phyloP scores from a whole-genome alignment of 2,329 filamentous ascomycete genomes.

The Clarireedia monteithiana region DNA sequence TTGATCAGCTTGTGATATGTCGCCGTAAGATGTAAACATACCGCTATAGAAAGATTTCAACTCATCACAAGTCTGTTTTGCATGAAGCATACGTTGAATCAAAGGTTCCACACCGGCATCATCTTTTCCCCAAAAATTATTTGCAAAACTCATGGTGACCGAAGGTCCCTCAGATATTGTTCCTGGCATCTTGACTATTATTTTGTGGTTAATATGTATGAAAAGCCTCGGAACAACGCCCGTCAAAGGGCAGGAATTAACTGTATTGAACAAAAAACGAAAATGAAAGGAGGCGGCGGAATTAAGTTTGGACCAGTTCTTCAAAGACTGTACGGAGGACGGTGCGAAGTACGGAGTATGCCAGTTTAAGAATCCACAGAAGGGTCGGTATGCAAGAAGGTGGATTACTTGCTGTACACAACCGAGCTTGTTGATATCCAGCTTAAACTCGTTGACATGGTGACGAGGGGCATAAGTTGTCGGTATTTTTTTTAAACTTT shows the following conservation, averaged over 20 bases:
- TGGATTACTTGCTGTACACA: constrained; percentile 4
- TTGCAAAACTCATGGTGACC: constrained; percentile 55
- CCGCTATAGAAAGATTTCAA: constrained; percentile 82
- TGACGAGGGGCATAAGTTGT: no score
- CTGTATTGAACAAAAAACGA: not conserved
- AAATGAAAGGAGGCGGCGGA: not conserved
- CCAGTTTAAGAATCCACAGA: not conserved
- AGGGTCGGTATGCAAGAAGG: constrained; percentile 6
- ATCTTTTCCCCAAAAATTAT: constrained; percentile 99
- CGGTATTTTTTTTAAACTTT: no score
- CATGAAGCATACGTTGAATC: constrained; percentile 87
- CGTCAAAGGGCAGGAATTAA: constrained; percentile 4
- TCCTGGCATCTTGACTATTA: constrained; percentile 24
- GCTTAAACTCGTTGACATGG: no score
- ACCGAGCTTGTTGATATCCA: not conserved
- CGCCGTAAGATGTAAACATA: constrained; percentile 34
- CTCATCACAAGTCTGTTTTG: constrained; percentile 93
- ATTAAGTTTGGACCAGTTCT: not conserved
- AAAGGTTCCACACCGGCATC: constrained; percentile 91
- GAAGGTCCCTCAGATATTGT: constrained; percentile 30
- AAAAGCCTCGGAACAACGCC: not conserved
- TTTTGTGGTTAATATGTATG: not conserved
- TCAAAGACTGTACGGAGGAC: no score
- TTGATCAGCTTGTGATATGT: not conserved
- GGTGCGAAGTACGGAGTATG: no score